Conservation (phyloP, 371 early-diverging fungal species). For the Cokeromyces recurvatus region DNA sequence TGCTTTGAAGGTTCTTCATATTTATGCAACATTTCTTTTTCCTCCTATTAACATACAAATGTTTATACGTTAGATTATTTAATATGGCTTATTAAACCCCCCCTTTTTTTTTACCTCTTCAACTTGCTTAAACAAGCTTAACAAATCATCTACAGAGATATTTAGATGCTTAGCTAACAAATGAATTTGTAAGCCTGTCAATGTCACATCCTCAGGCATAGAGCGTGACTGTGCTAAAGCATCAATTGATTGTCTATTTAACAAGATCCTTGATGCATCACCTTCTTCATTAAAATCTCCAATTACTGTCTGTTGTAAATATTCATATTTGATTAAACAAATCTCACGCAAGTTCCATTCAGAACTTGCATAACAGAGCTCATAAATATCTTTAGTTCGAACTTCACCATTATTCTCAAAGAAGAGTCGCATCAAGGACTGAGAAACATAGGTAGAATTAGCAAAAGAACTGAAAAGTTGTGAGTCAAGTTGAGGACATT, state of each 20-base stretch:
- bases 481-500: slow-evolving; percentile 13
- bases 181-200: slow-evolving; percentile 21
- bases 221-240: slow-evolving; percentile 12
- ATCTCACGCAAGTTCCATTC: neutral
- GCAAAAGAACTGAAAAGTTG: neutral
- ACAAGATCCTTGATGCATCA: neutral
- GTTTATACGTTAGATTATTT: no score
- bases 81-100: no score
- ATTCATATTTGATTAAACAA: slow-evolving; percentile 1
- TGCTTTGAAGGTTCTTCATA: no score
- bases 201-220: slow-evolving; percentile 4
- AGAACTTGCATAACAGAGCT: slow-evolving; percentile 1
- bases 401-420: slow-evolving; percentile 18
- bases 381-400: slow-evolving; percentile 9
- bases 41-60: no score
- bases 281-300: slow-evolving; percentile 1
- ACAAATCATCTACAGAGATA: slow-evolving; percentile 4
- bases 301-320: neutral
- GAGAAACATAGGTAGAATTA: neutral
- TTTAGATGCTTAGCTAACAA: slow-evolving; percentile 12
- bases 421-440: slow-evolving; percentile 5
- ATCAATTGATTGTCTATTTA: slow-evolving; percentile 17
- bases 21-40: no score
- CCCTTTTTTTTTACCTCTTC: slow-evolving; percentile 22
- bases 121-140: slow-evolving; percentile 7